Conservation (phyloP, 2,329 filamentous ascomycete species). For the Corinectria fuckeliana region DNA sequence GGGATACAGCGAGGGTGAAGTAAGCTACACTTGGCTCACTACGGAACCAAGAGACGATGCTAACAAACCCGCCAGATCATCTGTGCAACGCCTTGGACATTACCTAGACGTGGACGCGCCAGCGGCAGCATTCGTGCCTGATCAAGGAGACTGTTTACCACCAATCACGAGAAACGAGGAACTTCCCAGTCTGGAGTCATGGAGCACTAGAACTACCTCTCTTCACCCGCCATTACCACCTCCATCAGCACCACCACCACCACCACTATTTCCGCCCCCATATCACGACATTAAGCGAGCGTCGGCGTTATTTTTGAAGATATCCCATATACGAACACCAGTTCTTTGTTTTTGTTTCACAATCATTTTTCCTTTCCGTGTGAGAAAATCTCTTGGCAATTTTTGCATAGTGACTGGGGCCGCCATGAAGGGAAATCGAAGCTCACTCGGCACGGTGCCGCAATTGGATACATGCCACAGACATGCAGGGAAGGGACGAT, state of each 20-base stretch:
- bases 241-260: not conserved
- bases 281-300: constrained; percentile 18
- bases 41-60: not conserved
- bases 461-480: not conserved
- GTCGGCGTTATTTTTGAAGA: constrained; percentile 16
- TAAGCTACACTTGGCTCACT: constrained; percentile 51
- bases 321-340: constrained; percentile 4
- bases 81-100: constrained; percentile 72
- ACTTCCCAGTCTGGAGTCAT: not conserved
- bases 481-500: constrained; percentile 1
- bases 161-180: not conserved
- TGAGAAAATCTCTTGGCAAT: not conserved
- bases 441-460: not conserved
- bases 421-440: not conserved
- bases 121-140: constrained; percentile 35
- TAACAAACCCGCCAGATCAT: constrained; percentile 59
- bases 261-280: not conserved
- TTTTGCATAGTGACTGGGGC: not conserved
- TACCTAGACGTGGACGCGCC: constrained; percentile 60
- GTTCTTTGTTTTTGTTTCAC: constrained; percentile 5
- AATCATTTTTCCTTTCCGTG: not conserved
- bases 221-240: too few relatives aligned
- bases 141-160: not conserved
- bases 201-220: not conserved
- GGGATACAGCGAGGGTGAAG: constrained; percentile 97